Conservation (phyloP, 1,139 yeast species). For the Hanseniaspora uvarum region DNA sequence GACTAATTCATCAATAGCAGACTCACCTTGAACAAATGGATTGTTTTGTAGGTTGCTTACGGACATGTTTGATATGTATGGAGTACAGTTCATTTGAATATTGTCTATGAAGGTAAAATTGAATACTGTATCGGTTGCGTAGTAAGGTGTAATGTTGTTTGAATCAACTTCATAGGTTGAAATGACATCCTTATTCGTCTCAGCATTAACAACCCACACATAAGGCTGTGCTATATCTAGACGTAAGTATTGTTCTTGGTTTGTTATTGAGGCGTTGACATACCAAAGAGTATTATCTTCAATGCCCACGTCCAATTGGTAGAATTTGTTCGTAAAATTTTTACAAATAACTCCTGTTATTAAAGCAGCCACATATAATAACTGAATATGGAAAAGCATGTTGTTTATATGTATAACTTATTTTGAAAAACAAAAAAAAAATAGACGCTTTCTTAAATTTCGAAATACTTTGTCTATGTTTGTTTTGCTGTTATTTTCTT, state of each 20-base stretch:
- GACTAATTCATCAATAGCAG: conserved; percentile 15
- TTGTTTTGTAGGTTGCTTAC: conserved; percentile 17
- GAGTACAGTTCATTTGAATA: conserved; percentile 23
- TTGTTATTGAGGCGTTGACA: conserved; percentile 28
- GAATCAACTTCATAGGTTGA: conserved; percentile 19
- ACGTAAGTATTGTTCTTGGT: conserved; percentile 31
- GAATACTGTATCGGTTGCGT: not conserved
- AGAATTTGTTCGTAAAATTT: not conserved
- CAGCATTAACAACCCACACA: conserved; percentile 34
- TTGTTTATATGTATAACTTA: not conserved
- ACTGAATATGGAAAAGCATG: not conserved
- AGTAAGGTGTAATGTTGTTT: not conserved
- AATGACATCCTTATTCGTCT: conserved; percentile 25
- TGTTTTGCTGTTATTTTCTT: too few species aligned
- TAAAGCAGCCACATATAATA: not conserved
- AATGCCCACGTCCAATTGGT: conserved; percentile 25
- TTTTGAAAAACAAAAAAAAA: not conserved
- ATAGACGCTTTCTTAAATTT: too few species aligned
- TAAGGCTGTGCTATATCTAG: conserved; percentile 38
- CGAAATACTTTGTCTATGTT: too few species aligned
- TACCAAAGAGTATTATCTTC: conserved; percentile 27
- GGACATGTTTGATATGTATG: conserved; percentile 23
- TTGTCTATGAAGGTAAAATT: conserved; percentile 24
- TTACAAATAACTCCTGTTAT: not conserved
- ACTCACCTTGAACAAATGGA: not conserved